Percentiles rank a stretch among this genome's conserved stretches.
These are phyloP conservation scores for Mortierella sp. DNA, from an alignment of 371 early-diverging fungal species.

Conservation along the genomic window DNA sequence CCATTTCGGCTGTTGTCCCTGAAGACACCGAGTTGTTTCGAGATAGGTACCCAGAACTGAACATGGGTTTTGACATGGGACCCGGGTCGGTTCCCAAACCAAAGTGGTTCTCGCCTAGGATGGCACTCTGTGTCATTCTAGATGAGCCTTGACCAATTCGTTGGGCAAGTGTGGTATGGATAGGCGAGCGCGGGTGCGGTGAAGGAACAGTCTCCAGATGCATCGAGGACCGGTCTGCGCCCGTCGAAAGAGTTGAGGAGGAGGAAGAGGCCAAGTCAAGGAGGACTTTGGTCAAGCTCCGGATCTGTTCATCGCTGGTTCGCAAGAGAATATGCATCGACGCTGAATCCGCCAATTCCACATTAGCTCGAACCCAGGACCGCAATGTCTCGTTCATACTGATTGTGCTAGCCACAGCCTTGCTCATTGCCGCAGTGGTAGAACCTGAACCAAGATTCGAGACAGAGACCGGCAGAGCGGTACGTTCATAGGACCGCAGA, in stretches of 20 bases:
- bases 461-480: neutral
- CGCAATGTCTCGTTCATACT: slow-evolving; percentile 46
- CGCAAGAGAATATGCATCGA: slow-evolving; percentile 40
- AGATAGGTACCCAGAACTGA: slow-evolving; percentile 24
- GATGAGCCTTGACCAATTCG: slow-evolving; percentile 13
- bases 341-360: slow-evolving; percentile 34
- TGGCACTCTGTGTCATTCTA: slow-evolving; percentile 8
- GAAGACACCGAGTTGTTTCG: slow-evolving; percentile 15
- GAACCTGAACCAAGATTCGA: neutral
- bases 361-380: slow-evolving; percentile 38
- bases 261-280: slow-evolving; percentile 16
- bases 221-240: neutral
- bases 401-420: slow-evolving; percentile 30
- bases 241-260: neutral
- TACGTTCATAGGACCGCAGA: slow-evolving; percentile 31
- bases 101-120: slow-evolving; percentile 13
- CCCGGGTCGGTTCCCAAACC: slow-evolving; percentile 26
- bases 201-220: neutral
- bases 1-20: neutral
- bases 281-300: slow-evolving; percentile 40
- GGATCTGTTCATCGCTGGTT: slow-evolving; percentile 47
- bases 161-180: slow-evolving; percentile 7
- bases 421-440: slow-evolving; percentile 23
- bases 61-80: slow-evolving; percentile 18
- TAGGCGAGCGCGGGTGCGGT: slow-evolving; percentile 24